Conservation (phyloP, 495 filamentous ascomycete species). For the Talaromyces stipitatus region DNA sequence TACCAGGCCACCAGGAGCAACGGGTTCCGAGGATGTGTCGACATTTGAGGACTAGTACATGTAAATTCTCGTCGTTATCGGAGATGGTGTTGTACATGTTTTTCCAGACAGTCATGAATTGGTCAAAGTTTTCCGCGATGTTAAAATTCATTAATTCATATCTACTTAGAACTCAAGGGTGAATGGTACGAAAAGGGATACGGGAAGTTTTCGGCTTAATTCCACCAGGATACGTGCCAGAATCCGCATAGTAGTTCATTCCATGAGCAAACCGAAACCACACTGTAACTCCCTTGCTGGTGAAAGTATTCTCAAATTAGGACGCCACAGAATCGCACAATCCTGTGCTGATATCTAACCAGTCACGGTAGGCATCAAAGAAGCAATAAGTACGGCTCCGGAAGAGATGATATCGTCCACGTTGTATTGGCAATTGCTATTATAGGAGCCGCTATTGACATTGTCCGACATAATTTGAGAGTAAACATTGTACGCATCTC, state of each 20-base stretch:
- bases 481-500: background rate
- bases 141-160: background rate
- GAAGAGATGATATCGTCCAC: slow-evolving; percentile 2
- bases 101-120: background rate
- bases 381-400: background rate
- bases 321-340: background rate
- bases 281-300: background rate
- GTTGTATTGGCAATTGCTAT: background rate
- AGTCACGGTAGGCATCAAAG: background rate
- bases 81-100: slow-evolving; percentile 2
- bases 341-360: background rate
- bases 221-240: slow-evolving; percentile 1
- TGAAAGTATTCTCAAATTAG: slow-evolving; percentile 1
- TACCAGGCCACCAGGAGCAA: background rate
- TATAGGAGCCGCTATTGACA: background rate
- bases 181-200: background rate
- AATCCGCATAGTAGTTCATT: slow-evolving; percentile 1
- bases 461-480: background rate
- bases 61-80: slow-evolving; percentile 1
- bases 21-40: background rate
- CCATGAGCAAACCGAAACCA: slow-evolving; percentile 1
- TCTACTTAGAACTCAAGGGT: background rate
- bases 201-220: background rate
- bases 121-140: background rate
- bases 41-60: slow-evolving; percentile 1